phyloP scores from a whole-genome alignment of 768 basidiomycete species.

The Naganishia vaughanmartiniae region DNA sequence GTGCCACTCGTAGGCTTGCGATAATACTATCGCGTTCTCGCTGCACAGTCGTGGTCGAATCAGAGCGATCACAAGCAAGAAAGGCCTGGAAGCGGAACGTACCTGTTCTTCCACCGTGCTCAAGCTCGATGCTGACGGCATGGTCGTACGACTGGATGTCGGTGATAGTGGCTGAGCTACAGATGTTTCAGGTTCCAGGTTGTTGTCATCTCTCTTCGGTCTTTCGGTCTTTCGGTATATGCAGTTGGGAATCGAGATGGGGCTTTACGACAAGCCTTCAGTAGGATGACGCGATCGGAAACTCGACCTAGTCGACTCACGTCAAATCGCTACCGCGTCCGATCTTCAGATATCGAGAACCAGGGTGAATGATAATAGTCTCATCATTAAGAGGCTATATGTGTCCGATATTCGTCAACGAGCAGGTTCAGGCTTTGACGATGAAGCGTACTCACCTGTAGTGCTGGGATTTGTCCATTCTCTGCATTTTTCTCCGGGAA shows the following conservation, averaged over 20 bases:
- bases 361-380: conserved; percentile 53
- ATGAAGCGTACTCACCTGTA: not conserved
- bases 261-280: conserved; percentile 23
- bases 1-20: conserved; percentile 7
- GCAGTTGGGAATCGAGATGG: conserved; percentile 47
- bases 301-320: conserved; percentile 2
- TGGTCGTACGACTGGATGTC: conserved; percentile 47
- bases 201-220: conserved; percentile 19
- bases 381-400: conserved; percentile 13
- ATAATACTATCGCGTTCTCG: conserved; percentile 9
- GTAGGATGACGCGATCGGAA: not conserved
- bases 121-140: conserved; percentile 66
- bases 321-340: conserved; percentile 51
- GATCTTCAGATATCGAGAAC: conserved; percentile 51
- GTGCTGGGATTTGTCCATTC: conserved; percentile 3
- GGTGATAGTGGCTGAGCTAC: conserved; percentile 22
- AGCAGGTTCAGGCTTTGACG: not conserved
- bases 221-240: conserved; percentile 45
- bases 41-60: not conserved
- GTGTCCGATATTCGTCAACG: not conserved
- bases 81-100: not conserved
- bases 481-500: not conserved
- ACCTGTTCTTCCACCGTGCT: conserved; percentile 36
- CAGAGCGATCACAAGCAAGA: not conserved
- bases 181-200: conserved; percentile 28